Conservation (phyloP, 352 stramenopile genomes). For the Globisporangium recalcitrans region DNA sequence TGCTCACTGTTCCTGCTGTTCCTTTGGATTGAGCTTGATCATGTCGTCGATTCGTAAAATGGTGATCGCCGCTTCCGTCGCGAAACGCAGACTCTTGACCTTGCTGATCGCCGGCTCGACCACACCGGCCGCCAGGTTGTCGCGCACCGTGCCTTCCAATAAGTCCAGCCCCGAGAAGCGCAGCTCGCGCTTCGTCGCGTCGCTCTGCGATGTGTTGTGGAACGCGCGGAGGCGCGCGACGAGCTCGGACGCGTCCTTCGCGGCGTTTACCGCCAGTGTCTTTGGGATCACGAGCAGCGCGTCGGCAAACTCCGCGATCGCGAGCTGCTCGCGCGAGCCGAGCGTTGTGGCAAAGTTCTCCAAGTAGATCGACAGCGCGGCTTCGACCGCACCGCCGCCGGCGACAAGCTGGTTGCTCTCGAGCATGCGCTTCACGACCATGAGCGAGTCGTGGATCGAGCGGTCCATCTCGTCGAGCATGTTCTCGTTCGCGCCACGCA, state of each 20-base stretch:
- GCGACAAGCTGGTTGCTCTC: slow-evolving; percentile 98
- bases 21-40: slow-evolving; percentile 94
- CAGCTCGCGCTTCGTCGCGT: slow-evolving; percentile 66
- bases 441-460: slow-evolving; percentile 98
- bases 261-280: slow-evolving; percentile 98
- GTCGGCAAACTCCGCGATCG: slow-evolving; percentile 98
- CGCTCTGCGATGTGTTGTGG: slow-evolving; percentile 95
- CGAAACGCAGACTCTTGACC: slow-evolving; percentile 99
- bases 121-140: slow-evolving; percentile 97
- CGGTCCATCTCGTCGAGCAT: slow-evolving; percentile 99
- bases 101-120: slow-evolving; percentile 99
- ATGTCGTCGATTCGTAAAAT: slow-evolving; percentile 99
- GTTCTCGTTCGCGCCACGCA: slow-evolving; percentile 99
- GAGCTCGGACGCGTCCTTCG: slow-evolving; percentile 98
- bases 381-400: slow-evolving; percentile 96
- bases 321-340: slow-evolving; percentile 96
- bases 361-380: slow-evolving; percentile 97
- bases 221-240: slow-evolving; percentile 94
- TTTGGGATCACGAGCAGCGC: slow-evolving; percentile 82
- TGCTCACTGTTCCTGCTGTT: slow-evolving; percentile 71
- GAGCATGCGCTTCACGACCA: slow-evolving; percentile 99
- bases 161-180: slow-evolving; percentile 95
- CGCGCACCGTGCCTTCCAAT: slow-evolving; percentile 90
- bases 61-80: slow-evolving; percentile 98
- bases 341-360: slow-evolving; percentile 97